Percentiles rank a stretch among this genome's conserved stretches.
phyloP scores from a whole-genome alignment of 768 basidiomycete species.

The Russula vinacea region DNA sequence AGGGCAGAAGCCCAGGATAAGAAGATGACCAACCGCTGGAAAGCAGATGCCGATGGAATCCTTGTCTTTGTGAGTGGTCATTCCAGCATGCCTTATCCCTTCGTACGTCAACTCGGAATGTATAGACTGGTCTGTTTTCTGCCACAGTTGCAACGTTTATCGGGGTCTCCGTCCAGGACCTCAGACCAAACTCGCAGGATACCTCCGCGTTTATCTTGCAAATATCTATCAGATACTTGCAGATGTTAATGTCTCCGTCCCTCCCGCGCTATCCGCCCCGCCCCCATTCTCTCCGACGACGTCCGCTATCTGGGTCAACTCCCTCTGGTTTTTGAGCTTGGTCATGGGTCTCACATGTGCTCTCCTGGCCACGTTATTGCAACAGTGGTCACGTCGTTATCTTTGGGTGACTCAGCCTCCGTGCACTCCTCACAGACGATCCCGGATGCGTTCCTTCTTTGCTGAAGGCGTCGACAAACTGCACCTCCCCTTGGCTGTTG shows the following conservation, averaged over 20 bases:
- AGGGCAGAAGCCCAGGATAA: not conserved
- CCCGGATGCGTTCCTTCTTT: conserved; percentile 12
- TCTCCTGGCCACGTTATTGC: conserved; percentile 19
- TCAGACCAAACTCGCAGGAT: conserved; percentile 5
- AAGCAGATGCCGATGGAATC: conserved; percentile 16
- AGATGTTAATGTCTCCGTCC: not conserved
- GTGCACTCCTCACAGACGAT: conserved; percentile 9
- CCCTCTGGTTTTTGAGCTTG: conserved; percentile 18
- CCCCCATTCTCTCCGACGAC: conserved; percentile 9
- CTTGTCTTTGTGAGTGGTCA: conserved; percentile 15
- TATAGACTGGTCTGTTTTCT: conserved; percentile 18
- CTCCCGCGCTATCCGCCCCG: not conserved
- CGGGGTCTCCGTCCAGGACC: conserved; percentile 10
- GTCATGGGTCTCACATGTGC: conserved; percentile 12
- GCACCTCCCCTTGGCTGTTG: not conserved
- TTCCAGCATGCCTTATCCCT: not conserved
- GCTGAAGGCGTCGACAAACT: conserved; percentile 7
- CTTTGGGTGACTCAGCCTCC: conserved; percentile 10
- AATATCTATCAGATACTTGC: conserved; percentile 14
- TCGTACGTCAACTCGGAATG: not conserved
- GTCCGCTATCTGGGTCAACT: conserved; percentile 11
- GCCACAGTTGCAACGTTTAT: conserved; percentile 7
- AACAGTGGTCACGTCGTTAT: conserved; percentile 20
- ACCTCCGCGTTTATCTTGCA: conserved; percentile 7
- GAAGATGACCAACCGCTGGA: conserved; percentile 11